These are phyloP conservation scores for Backusella sp. DNA, from an alignment of 192 early-diverging fungal species.

Conservation along the genomic window DNA sequence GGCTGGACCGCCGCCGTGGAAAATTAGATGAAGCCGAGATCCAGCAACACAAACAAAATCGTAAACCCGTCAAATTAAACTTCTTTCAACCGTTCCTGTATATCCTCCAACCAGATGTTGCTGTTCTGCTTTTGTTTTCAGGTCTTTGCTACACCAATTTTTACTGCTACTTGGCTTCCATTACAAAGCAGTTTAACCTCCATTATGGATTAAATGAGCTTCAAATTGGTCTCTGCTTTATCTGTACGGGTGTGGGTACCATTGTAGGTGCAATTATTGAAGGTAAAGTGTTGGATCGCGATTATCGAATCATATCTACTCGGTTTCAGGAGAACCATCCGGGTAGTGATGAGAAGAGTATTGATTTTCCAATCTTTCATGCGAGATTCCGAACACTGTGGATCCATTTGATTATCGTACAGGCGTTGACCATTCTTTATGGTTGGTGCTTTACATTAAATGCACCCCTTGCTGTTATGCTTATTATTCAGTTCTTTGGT, in stretches of 20 bases:
- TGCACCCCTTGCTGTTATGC: background rate
- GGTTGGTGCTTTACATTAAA: background rate
- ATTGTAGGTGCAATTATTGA: background rate
- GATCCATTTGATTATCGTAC: conserved; percentile 13
- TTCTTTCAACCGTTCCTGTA: background rate
- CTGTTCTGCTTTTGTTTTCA: background rate
- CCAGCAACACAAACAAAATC: background rate
- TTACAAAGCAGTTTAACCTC: background rate
- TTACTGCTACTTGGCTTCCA: background rate
- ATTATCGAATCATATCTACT: background rate
- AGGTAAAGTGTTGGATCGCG: background rate
- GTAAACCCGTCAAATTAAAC: background rate
- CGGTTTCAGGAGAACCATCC: too few species aligned
- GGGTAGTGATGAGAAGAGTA: background rate
- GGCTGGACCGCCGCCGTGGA: conserved; percentile 16
- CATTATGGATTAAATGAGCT: conserved; percentile 8
- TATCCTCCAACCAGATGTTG: background rate
- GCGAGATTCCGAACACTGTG: conserved; percentile 25
- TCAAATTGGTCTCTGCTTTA: conserved; percentile 1
- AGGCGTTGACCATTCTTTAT: conserved; percentile 10
- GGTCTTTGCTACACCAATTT: background rate
- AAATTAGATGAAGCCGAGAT: background rate
- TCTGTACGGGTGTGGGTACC: background rate
- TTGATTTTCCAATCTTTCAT: conserved; percentile 14
- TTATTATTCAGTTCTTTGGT: conserved; percentile 18